Percentiles rank a stretch among this genome's conserved stretches.
These are phyloP conservation scores for Calonectria pteridis DNA, from an alignment of 2,329 filamentous ascomycete species.

Conservation along the genomic window DNA sequence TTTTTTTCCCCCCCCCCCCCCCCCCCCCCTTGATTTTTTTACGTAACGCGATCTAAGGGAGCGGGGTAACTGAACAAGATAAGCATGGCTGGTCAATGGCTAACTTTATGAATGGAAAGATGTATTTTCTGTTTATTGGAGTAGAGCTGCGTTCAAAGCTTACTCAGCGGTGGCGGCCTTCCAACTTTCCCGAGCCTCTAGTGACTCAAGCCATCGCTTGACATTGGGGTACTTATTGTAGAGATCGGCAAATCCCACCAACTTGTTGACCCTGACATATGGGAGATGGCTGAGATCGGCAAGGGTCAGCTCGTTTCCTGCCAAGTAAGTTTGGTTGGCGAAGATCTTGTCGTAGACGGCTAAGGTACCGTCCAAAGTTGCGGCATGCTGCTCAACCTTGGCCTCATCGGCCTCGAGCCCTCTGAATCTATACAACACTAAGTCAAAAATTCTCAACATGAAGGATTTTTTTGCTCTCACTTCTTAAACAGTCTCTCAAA, in stretches of 20 bases:
- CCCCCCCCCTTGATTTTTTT: too few species aligned
- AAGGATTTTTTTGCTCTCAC: not conserved
- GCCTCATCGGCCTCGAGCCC: not conserved
- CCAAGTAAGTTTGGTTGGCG: slow-evolving; percentile 14
- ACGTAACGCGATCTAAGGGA: not conserved
- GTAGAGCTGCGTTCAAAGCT: not conserved
- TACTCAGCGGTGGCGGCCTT: not conserved
- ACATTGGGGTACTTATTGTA: slow-evolving; percentile 10
- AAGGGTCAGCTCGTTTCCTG: not conserved
- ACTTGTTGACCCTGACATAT: not conserved
- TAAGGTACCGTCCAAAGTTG: not conserved
- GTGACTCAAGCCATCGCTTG: slow-evolving; percentile 1
- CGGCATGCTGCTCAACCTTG: not conserved
- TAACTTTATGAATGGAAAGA: not conserved
- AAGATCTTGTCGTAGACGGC: slow-evolving; percentile 17
- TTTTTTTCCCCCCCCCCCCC: too few species aligned
- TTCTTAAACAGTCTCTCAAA: slow-evolving; percentile 6
- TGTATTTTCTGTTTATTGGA: not conserved
- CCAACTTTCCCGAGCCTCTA: slow-evolving; percentile 18
- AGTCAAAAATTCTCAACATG: not conserved
- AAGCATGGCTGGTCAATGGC: not conserved
- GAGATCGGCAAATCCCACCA: not conserved
- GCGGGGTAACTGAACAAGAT: not conserved
- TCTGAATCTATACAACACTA: not conserved
- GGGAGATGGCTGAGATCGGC: slow-evolving; percentile 12